Conservation (phyloP, 306 rosid genomes). For the Prosopis cineraria region DNA sequence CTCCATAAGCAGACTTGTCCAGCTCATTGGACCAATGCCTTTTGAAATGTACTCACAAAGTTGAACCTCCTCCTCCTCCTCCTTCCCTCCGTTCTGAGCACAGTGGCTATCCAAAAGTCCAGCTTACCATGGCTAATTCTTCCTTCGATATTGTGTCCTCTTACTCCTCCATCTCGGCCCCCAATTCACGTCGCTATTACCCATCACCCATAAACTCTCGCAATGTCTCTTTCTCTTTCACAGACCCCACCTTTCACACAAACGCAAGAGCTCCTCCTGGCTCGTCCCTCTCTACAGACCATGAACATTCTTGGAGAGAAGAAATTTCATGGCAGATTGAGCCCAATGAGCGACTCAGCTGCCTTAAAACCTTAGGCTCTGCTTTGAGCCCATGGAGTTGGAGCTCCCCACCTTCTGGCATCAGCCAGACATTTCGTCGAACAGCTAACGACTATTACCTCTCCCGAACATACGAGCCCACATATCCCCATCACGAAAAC, state of each 20-base stretch:
- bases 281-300: slow-evolving; percentile 69
- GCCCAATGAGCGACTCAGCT: slow-evolving; percentile 52
- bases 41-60: slow-evolving; percentile 20
- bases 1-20: slow-evolving; percentile 4
- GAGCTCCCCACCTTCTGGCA: slow-evolving; percentile 24
- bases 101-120: slow-evolving; percentile 9
- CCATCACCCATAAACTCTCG: slow-evolving; percentile 47
- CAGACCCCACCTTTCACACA: slow-evolving; percentile 41
- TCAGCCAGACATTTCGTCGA: slow-evolving; percentile 41
- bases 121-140: slow-evolving; percentile 48
- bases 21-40: slow-evolving; percentile 28
- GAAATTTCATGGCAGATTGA: slow-evolving; percentile 84
- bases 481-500: slow-evolving; percentile 21
- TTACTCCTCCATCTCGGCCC: slow-evolving; percentile 31
- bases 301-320: slow-evolving; percentile 71
- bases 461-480: slow-evolving; percentile 43
- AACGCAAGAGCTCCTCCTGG: slow-evolving; percentile 38
- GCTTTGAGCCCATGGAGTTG: slow-evolving; percentile 71
- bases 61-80: not conserved
- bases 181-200: slow-evolving; percentile 29
- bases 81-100: not conserved
- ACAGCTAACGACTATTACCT: slow-evolving; percentile 66
- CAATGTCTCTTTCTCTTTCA: slow-evolving; percentile 49
- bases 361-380: slow-evolving; percentile 48
- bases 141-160: slow-evolving; percentile 47